These are phyloP conservation scores for Fraxinus latifolia DNA, from an alignment of 305 asterid genomes.

Conservation along the genomic window DNA sequence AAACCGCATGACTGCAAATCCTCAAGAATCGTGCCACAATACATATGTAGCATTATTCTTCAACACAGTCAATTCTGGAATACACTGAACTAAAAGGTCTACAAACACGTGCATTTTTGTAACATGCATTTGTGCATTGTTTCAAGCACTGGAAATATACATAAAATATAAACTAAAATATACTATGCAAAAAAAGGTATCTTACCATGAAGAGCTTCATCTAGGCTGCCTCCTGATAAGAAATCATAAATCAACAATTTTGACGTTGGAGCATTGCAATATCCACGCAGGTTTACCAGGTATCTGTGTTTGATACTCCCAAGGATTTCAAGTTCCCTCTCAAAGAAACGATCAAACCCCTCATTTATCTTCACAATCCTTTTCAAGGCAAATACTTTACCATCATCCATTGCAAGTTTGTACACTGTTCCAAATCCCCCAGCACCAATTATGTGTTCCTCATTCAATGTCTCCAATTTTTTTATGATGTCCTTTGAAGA, in stretches of 20 bases:
- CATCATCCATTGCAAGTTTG: conserved; percentile 96
- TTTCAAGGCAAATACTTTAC: conserved; percentile 85
- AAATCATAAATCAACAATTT: conserved; percentile 85
- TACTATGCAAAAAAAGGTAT: background rate
- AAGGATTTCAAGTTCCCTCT: conserved; percentile 95
- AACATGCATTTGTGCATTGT: background rate
- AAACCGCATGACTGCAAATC: background rate
- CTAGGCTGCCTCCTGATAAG: conserved; percentile 92
- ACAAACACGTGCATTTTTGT: background rate
- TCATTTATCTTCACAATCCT: conserved; percentile 86
- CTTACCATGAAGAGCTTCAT: conserved; percentile 93
- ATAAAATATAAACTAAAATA: background rate
- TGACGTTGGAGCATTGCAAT: conserved; percentile 93
- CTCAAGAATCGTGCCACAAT: background rate
- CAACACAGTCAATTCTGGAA: background rate
- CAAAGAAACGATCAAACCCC: conserved; percentile 91
- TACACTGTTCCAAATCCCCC: conserved; percentile 99
- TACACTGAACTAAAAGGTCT: background rate
- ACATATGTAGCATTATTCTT: background rate
- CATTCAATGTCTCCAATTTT: conserved; percentile 76
- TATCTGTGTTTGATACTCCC: conserved; percentile 94
- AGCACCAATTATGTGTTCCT: conserved; percentile 85
- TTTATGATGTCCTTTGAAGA: conserved; percentile 86
- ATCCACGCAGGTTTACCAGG: conserved; percentile 94
- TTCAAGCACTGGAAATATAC: background rate